A percentile compares a stretch with the other conserved stretches of the same genome.
phyloP scores from a whole-genome alignment of 2,329 filamentous ascomycete genomes.

The Cercospora zeina region DNA sequence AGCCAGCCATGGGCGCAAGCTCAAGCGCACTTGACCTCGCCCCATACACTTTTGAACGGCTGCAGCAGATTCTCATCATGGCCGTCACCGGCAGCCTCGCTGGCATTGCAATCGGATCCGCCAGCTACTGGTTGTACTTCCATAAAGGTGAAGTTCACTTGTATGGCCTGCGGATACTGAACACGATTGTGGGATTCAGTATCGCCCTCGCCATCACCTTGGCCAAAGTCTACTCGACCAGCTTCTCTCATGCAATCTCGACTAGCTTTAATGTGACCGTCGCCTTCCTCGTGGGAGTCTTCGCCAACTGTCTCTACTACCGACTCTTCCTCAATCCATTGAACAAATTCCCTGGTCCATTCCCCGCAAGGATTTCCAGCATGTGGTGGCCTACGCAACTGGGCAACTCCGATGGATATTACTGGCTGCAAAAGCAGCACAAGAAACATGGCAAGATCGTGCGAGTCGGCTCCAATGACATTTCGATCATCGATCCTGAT shows the following conservation, averaged over 20 bases:
- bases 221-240: conserved; percentile 24
- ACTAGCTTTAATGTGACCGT: conserved; percentile 18
- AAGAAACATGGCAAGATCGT: conserved; percentile 42
- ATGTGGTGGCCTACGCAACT: conserved; percentile 38
- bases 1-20: background rate
- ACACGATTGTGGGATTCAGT: conserved; percentile 28
- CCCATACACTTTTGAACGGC: background rate
- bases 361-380: conserved; percentile 38
- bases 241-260: conserved; percentile 20
- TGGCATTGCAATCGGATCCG: conserved; percentile 21
- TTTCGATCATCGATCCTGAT: conserved; percentile 44
- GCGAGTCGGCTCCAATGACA: conserved; percentile 42
- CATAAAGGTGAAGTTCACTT: conserved; percentile 36
- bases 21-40: background rate
- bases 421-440: conserved; percentile 39
- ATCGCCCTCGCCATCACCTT: conserved; percentile 25
- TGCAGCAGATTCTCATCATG: conserved; percentile 10
- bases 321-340: conserved; percentile 42
- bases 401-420: conserved; percentile 36
- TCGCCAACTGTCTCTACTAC: conserved; percentile 42
- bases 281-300: conserved; percentile 30
- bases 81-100: conserved; percentile 1
- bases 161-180: conserved; percentile 31
- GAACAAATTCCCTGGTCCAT: conserved; percentile 42
- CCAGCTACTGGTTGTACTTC: conserved; percentile 32